Evolutionary conservation across 371 early-diverging fungal genomes (phyloP).

Genomic region (Syncephalastrum monosporum): DNA sequence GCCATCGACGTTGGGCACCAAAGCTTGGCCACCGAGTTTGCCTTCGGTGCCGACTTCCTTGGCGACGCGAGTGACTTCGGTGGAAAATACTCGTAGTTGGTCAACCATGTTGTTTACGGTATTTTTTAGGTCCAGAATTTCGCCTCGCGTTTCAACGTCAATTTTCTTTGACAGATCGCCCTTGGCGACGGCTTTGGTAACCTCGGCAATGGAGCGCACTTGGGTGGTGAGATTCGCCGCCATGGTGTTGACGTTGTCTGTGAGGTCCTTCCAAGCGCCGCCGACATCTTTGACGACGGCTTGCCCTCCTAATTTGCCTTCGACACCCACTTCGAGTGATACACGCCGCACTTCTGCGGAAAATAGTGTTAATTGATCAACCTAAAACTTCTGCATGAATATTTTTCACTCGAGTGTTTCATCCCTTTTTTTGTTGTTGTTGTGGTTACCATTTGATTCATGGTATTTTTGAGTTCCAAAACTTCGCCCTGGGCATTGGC

Average conservation of each 20-base stretch:
- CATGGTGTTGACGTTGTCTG: conserved; percentile 52
- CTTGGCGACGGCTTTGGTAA: conserved; percentile 39
- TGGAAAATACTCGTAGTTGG: conserved; percentile 36
- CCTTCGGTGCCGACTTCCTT: conserved; percentile 53
- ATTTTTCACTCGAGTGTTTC: too few species aligned
- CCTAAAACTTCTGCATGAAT: conserved; percentile 4
- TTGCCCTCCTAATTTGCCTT: conserved; percentile 40
- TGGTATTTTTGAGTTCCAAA: conserved; percentile 45
- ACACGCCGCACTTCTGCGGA: conserved; percentile 38
- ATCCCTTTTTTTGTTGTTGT: too few species aligned
- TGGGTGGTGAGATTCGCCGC: conserved; percentile 16
- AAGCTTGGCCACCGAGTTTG: conserved; percentile 40
- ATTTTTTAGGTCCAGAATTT: conserved; percentile 30
- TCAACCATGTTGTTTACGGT: conserved; percentile 21
- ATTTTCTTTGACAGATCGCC: conserved; percentile 40
- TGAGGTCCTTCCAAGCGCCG: conserved; percentile 63
- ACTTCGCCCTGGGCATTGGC: conserved; percentile 52
- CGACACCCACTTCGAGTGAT: conserved; percentile 28
- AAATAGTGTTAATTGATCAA: conserved; percentile 42
- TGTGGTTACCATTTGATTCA: conserved; percentile 41
- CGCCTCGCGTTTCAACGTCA: conserved; percentile 31
- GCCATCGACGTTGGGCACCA: conserved; percentile 45
- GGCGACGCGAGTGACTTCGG: conserved; percentile 45
- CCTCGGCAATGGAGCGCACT: conserved; percentile 32
- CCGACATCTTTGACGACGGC: conserved; percentile 45